Percentiles rank a stretch among this genome's conserved stretches.
phyloP scores from a whole-genome alignment of 441 rosid genomes.

The Syzygium syzygioides region DNA sequence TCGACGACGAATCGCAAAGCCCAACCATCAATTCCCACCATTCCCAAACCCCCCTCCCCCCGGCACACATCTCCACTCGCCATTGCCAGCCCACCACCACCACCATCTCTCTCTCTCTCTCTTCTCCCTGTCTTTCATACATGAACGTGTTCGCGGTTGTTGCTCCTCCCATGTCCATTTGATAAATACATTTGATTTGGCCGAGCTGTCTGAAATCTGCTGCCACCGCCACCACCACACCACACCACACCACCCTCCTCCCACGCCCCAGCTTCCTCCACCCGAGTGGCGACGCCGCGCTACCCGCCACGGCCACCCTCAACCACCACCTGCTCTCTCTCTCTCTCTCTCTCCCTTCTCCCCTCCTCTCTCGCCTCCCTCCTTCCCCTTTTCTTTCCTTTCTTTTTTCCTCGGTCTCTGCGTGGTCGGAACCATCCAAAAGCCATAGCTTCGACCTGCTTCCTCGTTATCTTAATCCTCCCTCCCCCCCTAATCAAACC shows the following conservation, averaged over 20 bases:
- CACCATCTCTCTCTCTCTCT: neutral
- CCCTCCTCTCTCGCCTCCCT: neutral
- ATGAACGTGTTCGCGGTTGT: neutral
- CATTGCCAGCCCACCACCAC: neutral
- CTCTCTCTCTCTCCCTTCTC: slow-evolving; percentile 19
- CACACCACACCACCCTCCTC: neutral
- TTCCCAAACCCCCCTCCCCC: neutral
- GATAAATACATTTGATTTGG: neutral
- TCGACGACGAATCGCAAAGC: slow-evolving; percentile 46
- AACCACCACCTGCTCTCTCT: slow-evolving; percentile 17
- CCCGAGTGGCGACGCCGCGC: neutral
- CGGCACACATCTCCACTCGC: neutral
- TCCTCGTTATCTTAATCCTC: neutral
- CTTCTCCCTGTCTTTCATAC: neutral
- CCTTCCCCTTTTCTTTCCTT: neutral
- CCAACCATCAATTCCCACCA: slow-evolving; percentile 13
- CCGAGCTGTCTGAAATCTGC: neutral
- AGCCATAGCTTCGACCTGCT: slow-evolving; percentile 10
- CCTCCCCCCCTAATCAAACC: neutral
- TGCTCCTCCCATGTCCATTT: neutral
- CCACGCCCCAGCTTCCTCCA: neutral
- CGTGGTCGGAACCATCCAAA: slow-evolving; percentile 27
- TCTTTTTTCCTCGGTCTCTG: slow-evolving; percentile 16
- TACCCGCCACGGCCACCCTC: neutral
- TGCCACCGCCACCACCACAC: neutral